Evolutionary conservation across 2,329 filamentous ascomycete genomes (phyloP).

Genomic region (Calycina herbarum): DNA sequence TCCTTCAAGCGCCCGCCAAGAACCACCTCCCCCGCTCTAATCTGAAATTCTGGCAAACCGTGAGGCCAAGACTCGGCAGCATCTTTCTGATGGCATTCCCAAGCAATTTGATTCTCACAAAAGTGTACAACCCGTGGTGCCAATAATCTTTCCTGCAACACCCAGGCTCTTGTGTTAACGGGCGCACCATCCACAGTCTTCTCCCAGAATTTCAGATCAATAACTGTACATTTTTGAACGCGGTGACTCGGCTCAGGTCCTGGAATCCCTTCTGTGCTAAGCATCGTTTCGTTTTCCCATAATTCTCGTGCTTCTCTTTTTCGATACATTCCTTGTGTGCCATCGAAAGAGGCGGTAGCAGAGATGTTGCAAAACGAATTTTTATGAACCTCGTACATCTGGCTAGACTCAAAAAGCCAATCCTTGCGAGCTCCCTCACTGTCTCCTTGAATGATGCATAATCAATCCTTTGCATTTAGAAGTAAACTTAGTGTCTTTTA

Average conservation of each 20-base stretch:
- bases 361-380: constrained; percentile 20
- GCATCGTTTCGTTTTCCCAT: constrained; percentile 15
- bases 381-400: constrained; percentile 19
- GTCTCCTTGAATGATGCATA: constrained; percentile 11
- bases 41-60: constrained; percentile 10
- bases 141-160: constrained; percentile 27
- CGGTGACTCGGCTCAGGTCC: not conserved
- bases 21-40: constrained; percentile 15
- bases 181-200: constrained; percentile 14
- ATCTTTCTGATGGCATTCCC: constrained; percentile 26
- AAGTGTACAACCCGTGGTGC: constrained; percentile 27
- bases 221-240: constrained; percentile 11
- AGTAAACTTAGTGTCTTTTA: too few relatives aligned
- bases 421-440: not conserved
- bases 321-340: constrained; percentile 12
- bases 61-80: constrained; percentile 12
- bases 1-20: constrained; percentile 10
- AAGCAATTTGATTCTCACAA: constrained; percentile 22
- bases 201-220: constrained; percentile 18
- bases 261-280: constrained; percentile 15
- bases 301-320: not conserved
- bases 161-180: constrained; percentile 24
- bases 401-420: constrained; percentile 12
- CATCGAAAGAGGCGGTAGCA: constrained; percentile 15
- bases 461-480: too few relatives aligned